Conservation (phyloP, 164 flowering plant species). For the Dillenia suffruticosa region DNA sequence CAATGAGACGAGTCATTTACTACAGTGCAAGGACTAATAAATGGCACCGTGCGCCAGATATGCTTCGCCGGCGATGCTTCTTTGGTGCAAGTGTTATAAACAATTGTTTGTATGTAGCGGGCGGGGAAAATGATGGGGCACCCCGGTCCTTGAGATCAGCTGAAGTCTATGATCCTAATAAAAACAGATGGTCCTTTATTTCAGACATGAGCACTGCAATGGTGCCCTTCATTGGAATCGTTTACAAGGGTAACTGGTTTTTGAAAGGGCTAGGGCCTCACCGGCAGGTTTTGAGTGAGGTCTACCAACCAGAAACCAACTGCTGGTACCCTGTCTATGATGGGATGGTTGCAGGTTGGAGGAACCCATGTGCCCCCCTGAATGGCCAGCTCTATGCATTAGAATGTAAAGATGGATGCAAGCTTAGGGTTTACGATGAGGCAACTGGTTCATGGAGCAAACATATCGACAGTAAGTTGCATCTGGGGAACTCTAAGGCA, state of each 20-base stretch:
- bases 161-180: constrained; percentile 82
- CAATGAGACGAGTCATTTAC: constrained; percentile 76
- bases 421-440: constrained; percentile 64
- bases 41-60: constrained; percentile 95
- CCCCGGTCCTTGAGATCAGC: constrained; percentile 67
- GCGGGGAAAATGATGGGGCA: constrained; percentile 78
- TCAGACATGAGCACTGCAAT: constrained; percentile 81
- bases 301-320: constrained; percentile 58
- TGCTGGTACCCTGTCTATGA: constrained; percentile 67
- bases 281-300: constrained; percentile 75
- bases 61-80: constrained; percentile 72
- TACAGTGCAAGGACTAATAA: constrained; percentile 80
- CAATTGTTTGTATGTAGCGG: constrained; percentile 85
- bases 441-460: constrained; percentile 62
- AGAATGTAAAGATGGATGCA: constrained; percentile 88
- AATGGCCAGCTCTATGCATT: constrained; percentile 68
- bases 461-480: constrained; percentile 63
- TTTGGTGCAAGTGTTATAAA: constrained; percentile 85
- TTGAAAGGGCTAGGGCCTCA: constrained; percentile 79
- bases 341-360: constrained; percentile 86
- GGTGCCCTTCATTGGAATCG: constrained; percentile 84
- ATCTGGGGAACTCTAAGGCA: constrained; percentile 66
- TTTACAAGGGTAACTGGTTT: constrained; percentile 76
- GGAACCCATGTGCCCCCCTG: constrained; percentile 58
- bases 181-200: constrained; percentile 73